phyloP scores from a whole-genome alignment of 805 yeast genomes.

The Myxozyma monticola region DNA sequence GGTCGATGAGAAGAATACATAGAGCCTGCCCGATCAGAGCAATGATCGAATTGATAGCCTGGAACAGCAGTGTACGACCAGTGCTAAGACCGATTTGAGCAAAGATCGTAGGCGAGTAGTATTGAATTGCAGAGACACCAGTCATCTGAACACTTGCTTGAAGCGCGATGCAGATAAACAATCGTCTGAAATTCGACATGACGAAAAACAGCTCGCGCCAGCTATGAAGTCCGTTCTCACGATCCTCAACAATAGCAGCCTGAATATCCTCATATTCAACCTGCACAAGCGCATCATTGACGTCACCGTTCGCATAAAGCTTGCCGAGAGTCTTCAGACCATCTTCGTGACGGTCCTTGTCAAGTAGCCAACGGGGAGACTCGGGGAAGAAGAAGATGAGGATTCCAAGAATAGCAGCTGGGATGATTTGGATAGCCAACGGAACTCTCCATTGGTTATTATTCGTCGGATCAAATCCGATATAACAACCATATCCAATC shows the following conservation, averaged over 20 bases:
- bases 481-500: neutral
- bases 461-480: conserved; percentile 46
- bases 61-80: conserved; percentile 34
- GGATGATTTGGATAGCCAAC: conserved; percentile 66
- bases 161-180: conserved; percentile 62
- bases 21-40: conserved; percentile 34
- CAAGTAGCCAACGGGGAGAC: conserved; percentile 69
- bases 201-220: conserved; percentile 71
- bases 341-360: conserved; percentile 54
- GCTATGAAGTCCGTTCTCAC: neutral
- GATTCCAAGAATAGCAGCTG: conserved; percentile 60
- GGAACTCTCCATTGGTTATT: conserved; percentile 61
- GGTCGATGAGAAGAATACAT: conserved; percentile 32
- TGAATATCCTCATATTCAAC: conserved; percentile 46
- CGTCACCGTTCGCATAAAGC: conserved; percentile 43
- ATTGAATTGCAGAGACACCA: conserved; percentile 57
- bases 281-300: conserved; percentile 46
- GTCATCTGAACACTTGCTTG: conserved; percentile 85
- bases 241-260: neutral
- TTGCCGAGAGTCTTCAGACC: conserved; percentile 58
- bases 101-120: conserved; percentile 49
- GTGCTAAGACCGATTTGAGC: conserved; percentile 45
- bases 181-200: conserved; percentile 19
- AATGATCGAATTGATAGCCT: conserved; percentile 36
- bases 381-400: conserved; percentile 74